Conservation (phyloP, 2,329 filamentous ascomycete genomes). For the Alternaria sp. region DNA sequence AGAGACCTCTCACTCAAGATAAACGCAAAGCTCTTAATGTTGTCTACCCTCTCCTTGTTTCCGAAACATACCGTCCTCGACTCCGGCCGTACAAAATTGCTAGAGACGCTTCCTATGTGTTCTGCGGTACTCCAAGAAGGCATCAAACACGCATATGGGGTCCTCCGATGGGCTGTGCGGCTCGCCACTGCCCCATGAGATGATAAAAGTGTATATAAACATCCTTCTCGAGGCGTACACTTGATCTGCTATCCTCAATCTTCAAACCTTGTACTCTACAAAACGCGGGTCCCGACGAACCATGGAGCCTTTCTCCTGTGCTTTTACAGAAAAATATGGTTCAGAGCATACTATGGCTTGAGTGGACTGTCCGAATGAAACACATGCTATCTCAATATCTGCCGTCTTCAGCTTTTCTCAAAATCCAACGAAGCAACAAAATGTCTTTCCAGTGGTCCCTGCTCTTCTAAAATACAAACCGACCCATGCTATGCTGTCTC, state of each 20-base stretch:
- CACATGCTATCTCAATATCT: no score
- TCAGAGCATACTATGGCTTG: rapidly evolving
- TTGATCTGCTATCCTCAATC: no score
- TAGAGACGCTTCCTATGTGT: not conserved
- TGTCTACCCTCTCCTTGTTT: not conserved
- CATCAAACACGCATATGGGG: not conserved
- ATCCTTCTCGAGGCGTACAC: not conserved
- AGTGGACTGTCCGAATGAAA: not conserved
- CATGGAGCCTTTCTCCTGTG: no score
- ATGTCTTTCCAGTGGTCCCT: rapidly evolving
- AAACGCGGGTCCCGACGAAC: no score
- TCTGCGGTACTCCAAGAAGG: no score
- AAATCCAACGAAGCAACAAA: rapidly evolving
- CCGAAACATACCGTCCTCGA: not conserved
- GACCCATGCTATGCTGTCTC: not conserved
- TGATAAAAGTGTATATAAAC: not conserved
- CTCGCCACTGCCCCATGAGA: no score
- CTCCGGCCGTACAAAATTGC: not conserved
- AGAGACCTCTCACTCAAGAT: not conserved
- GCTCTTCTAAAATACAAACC: no score
- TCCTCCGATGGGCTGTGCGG: not conserved
- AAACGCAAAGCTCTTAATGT: no score
- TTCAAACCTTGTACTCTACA: no score
- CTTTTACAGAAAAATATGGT: rapidly evolving
- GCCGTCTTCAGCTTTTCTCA: not conserved